A percentile compares a stretch with the other conserved stretches of the same genome.
These are phyloP conservation scores for Xanthoparmelia taractica DNA, from an alignment of 495 filamentous ascomycete genomes.

Conservation along the genomic window DNA sequence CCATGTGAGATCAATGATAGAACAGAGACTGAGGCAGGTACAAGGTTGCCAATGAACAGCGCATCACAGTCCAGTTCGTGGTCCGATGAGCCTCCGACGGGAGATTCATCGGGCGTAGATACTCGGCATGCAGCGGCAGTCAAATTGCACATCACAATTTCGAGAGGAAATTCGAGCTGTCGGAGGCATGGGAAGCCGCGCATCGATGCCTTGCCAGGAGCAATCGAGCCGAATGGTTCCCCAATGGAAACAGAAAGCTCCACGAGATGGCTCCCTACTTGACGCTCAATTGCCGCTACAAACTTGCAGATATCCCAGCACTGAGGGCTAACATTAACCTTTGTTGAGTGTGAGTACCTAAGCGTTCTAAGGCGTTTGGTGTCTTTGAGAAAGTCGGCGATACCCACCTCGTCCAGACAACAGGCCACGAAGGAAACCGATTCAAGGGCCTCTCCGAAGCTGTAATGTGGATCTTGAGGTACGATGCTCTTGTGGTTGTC, in stretches of 20 bases:
- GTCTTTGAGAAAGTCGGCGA: conserved; percentile 33
- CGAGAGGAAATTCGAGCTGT: conserved; percentile 32
- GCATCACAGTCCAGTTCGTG: background rate
- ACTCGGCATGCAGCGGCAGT: conserved; percentile 17
- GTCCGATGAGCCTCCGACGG: conserved; percentile 11
- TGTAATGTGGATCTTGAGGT: conserved; percentile 19
- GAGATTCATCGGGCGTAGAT: background rate
- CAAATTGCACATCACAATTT: conserved; percentile 32
- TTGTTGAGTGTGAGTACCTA: conserved; percentile 29
- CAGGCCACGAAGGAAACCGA: conserved; percentile 25
- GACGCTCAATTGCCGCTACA: conserved; percentile 30
- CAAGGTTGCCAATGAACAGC: conserved; percentile 14
- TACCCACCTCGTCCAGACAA: conserved; percentile 31
- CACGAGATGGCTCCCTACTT: conserved; percentile 32
- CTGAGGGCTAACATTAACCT: conserved; percentile 21
- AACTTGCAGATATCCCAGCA: conserved; percentile 36
- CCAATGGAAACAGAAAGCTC: conserved; percentile 29
- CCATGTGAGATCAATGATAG: conserved; percentile 18
- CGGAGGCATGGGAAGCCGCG: conserved; percentile 30
- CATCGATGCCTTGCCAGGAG: conserved; percentile 31
- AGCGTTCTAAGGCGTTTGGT: conserved; percentile 31
- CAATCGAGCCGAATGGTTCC: conserved; percentile 28
- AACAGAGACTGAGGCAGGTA: conserved; percentile 16
- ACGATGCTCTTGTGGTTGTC: conserved; percentile 21
- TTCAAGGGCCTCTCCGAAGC: conserved; percentile 27